Conservation (phyloP, 345 rosid species). For the Aurinia saxatilis region DNA sequence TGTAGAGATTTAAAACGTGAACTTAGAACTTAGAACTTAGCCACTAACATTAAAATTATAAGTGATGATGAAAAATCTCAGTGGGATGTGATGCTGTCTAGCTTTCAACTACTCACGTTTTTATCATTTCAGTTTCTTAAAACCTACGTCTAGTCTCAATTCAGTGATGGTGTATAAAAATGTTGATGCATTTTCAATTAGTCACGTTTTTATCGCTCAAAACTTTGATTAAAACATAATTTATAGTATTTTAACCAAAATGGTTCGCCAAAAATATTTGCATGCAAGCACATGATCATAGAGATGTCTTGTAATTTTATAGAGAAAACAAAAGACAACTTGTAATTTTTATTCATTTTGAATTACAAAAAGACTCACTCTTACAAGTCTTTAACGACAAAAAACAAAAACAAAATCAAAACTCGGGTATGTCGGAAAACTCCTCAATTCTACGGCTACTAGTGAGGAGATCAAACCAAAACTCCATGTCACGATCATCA, state of each 20-base stretch:
- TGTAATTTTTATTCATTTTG: constrained; percentile 10
- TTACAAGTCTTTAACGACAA: not conserved
- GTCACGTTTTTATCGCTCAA: too few relatives aligned
- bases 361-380: not conserved
- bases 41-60: not conserved
- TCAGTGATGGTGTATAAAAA: not conserved
- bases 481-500: constrained; percentile 37
- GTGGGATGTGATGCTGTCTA: constrained; percentile 2
- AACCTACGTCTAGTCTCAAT: not conserved
- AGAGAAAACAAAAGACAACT: too few relatives aligned
- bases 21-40: too few relatives aligned
- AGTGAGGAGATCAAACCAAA: constrained; percentile 47
- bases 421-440: constrained; percentile 31
- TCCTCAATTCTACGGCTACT: constrained; percentile 33
- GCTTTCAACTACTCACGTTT: constrained; percentile 1
- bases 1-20: not conserved
- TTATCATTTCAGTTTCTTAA: not conserved
- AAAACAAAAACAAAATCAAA: constrained; percentile 19
- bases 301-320: too few relatives aligned
- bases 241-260: too few relatives aligned
- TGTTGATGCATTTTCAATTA: not conserved
- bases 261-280: too few relatives aligned
- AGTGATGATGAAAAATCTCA: not conserved
- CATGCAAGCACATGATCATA: too few relatives aligned
- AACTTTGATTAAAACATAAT: too few relatives aligned